Evolutionary conservation across 352 stramenopile species (phyloP).

Genomic region (Phytopythium sindhum): DNA sequence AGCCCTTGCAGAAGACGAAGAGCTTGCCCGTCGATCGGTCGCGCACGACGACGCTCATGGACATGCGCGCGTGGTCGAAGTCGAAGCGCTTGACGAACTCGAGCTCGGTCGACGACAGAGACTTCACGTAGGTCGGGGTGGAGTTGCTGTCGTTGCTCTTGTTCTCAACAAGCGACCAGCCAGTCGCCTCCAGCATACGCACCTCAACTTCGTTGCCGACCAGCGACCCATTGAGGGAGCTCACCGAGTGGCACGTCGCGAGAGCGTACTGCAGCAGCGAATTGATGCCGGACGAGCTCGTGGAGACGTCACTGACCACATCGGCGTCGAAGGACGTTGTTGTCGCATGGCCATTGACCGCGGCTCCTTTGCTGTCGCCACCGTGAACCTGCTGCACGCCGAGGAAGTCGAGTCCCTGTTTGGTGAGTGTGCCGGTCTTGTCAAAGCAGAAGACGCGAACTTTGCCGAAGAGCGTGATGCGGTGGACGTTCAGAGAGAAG

Average conservation of each 20-base stretch:
- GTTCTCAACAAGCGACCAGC: slow-evolving; percentile 31
- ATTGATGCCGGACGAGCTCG: slow-evolving; percentile 3
- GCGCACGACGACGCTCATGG: slow-evolving; percentile 77
- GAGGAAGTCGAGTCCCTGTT: slow-evolving; percentile 75
- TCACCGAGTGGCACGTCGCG: slow-evolving; percentile 68
- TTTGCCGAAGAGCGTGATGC: slow-evolving; percentile 80
- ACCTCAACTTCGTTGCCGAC: slow-evolving; percentile 81
- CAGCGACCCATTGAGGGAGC: slow-evolving; percentile 35
- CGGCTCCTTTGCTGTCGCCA: slow-evolving; percentile 8
- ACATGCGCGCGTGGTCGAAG: slow-evolving; percentile 84
- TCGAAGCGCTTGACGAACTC: slow-evolving; percentile 80
- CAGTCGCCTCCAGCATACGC: slow-evolving; percentile 58
- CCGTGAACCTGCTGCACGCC: slow-evolving; percentile 21
- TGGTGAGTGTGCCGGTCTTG: slow-evolving; percentile 86
- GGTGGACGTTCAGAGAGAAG: slow-evolving; percentile 62
- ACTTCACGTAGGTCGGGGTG: slow-evolving; percentile 14
- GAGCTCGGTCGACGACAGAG: slow-evolving; percentile 18
- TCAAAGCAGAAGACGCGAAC: slow-evolving; percentile 82
- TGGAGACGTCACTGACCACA: slow-evolving; percentile 15
- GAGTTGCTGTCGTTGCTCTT: slow-evolving; percentile 9
- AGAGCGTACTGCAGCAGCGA: slow-evolving; percentile 29
- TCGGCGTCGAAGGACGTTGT: slow-evolving; percentile 5
- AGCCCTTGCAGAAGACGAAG: slow-evolving; percentile 78
- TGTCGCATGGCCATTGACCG: neutral
- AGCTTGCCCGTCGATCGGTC: slow-evolving; percentile 24